phyloP scores from a whole-genome alignment of 306 rosid species.

The Lathyrus tuberosus region DNA sequence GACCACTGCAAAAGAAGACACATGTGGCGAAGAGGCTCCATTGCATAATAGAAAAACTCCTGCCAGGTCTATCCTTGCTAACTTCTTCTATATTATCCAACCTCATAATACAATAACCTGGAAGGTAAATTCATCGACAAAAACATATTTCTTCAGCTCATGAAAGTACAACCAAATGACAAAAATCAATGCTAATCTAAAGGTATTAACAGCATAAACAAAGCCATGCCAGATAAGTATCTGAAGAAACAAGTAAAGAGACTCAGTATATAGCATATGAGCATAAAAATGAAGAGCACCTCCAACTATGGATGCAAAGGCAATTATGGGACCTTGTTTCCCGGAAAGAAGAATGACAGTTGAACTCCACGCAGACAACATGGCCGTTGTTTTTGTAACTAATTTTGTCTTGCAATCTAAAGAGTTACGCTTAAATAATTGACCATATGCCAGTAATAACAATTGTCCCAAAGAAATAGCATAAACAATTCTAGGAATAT shows the following conservation, averaged over 20 bases:
- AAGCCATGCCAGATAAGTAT: slow-evolving; percentile 13
- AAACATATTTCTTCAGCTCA: slow-evolving; percentile 16
- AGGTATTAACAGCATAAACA: slow-evolving; percentile 22
- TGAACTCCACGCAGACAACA: slow-evolving; percentile 78
- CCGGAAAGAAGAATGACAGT: slow-evolving; percentile 82
- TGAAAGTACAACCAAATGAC: slow-evolving; percentile 31
- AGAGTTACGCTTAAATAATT: slow-evolving; percentile 41
- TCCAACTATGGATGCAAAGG: slow-evolving; percentile 72
- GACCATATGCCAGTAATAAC: slow-evolving; percentile 55
- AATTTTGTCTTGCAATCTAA: slow-evolving; percentile 51
- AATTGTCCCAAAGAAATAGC: slow-evolving; percentile 74
- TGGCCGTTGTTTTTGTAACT: slow-evolving; percentile 60
- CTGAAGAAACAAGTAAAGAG: slow-evolving; percentile 28
- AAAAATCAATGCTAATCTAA: slow-evolving; percentile 26
- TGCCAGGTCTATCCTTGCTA: slow-evolving; percentile 45
- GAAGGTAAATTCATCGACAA: slow-evolving; percentile 35
- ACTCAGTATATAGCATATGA: slow-evolving; percentile 29
- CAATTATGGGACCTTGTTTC: slow-evolving; percentile 86
- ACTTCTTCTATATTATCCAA: slow-evolving; percentile 48
- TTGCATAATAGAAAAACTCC: slow-evolving; percentile 62
- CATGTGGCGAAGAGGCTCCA: slow-evolving; percentile 87
- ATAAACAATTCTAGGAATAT: slow-evolving; percentile 70
- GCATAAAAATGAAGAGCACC: slow-evolving; percentile 54
- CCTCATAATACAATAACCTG: slow-evolving; percentile 83
- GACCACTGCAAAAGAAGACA: slow-evolving; percentile 94